Percentiles rank a stretch among this genome's conserved stretches.
phyloP scores from a whole-genome alignment of 2,329 filamentous ascomycete genomes.

The Elsinoe fawcettii region DNA sequence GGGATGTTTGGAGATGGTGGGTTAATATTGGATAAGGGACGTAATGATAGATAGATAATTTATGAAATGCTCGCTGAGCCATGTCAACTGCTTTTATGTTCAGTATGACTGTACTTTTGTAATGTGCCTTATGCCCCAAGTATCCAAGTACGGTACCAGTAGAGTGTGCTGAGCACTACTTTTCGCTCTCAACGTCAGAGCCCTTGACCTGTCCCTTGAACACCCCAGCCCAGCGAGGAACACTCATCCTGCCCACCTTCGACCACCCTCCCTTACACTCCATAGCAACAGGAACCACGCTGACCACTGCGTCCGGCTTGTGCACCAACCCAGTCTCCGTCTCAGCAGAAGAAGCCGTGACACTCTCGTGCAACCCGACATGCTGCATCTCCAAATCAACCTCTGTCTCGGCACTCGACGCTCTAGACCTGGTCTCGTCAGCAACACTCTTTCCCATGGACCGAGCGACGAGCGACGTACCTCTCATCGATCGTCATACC shows the following conservation, averaged over 20 bases:
- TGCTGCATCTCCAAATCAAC: neutral
- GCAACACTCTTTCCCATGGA: neutral
- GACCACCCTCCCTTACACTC: neutral
- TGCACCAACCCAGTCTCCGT: neutral
- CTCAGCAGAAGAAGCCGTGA: neutral
- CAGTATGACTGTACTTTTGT: neutral
- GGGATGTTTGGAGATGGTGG: constrained; percentile 47
- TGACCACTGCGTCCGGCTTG: neutral
- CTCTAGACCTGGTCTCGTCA: neutral
- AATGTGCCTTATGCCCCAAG: neutral
- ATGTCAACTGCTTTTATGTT: neutral
- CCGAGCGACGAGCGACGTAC: neutral
- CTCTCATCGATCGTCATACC: neutral
- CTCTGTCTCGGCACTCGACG: neutral
- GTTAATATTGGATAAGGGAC: constrained; percentile 1
- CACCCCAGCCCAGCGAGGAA: neutral
- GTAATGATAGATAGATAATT: constrained; percentile 4
- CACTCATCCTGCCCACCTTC: neutral
- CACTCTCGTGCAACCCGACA: neutral
- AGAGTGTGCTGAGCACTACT: neutral
- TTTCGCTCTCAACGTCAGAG: neutral
- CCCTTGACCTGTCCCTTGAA: neutral
- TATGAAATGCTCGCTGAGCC: constrained; percentile 6
- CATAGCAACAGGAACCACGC: neutral
- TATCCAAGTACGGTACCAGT: neutral